Evolutionary conservation across 2,329 filamentous ascomycete species (phyloP), one percentile per base, ranked within the genome.

Genomic region (Magnaporthiopsis poae): DNA sequence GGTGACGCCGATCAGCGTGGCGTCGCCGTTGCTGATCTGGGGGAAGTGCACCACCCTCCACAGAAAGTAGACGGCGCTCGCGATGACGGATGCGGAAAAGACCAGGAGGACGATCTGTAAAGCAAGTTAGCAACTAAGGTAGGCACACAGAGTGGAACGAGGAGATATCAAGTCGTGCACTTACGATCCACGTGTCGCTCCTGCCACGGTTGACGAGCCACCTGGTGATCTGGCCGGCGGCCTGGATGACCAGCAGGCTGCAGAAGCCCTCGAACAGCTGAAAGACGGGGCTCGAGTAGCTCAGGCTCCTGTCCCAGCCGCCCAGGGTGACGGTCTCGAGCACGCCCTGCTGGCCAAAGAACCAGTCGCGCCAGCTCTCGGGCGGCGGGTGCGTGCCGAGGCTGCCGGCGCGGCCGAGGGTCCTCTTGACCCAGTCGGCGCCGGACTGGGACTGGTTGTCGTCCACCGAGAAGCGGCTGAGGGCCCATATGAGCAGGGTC

Each of bases 201-300:
- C 92, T 87, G 73, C 94, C 92, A 73, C 90, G 84, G 78, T 98
- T 98, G 66, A 98, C 94, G 36, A 98, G 85, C 89, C 92, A 98
- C 76, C 91, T 86, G 27, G 95, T 96, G 70, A 98, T 92, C 76
- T 97, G 94, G 0, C 95, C 95, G 18, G 91, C 89, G 25, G 93
- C 92, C 78, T 99, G 95, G 67, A 99, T 98, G 70, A 98, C 93
- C 67, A 98, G 80, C 72, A 99, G 80, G 74, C 92, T 98, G 81
- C 95, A 98, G 79, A 99, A 99, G 8, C 95, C 95, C 77, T 99
- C 95, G 65, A 90, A 86, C 11, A 99, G 82, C 79, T 99, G 95
- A 80, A 98, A 99, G 65, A 96, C 85, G 0, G 95, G 95, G 4
- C 91, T 96, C 46, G 93, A 96, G 81, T 96, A 98, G 74, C 89